Evolutionary conservation across 176 grass and related monocot genomes (phyloP).

Genomic region (Musa acuminata): DNA sequence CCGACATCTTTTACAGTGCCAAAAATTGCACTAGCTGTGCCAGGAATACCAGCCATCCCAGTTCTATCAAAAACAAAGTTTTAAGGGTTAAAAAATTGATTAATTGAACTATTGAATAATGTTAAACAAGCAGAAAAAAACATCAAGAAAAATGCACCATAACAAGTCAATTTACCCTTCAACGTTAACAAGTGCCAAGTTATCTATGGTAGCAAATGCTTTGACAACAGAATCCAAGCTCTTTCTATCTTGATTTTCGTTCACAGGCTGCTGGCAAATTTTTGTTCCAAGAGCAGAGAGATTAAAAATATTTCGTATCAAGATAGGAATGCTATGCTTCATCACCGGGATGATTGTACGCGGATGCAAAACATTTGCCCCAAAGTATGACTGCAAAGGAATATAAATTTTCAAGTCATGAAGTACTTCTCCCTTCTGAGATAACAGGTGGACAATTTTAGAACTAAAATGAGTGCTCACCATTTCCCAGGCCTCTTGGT

Average conservation of each 20-base stretch:
- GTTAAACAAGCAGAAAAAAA: not conserved
- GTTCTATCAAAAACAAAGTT: slow-evolving; percentile 43
- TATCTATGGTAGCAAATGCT: slow-evolving; percentile 96
- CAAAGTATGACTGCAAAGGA: slow-evolving; percentile 72
- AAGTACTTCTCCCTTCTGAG: not conserved
- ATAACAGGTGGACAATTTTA: not conserved
- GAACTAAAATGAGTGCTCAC: slow-evolving; percentile 24
- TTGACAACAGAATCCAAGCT: slow-evolving; percentile 64
- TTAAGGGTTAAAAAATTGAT: not conserved
- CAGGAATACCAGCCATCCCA: slow-evolving; percentile 98
- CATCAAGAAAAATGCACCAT: not conserved
- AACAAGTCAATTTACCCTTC: slow-evolving; percentile 55
- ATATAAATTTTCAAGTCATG: slow-evolving; percentile 28
- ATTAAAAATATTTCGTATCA: slow-evolving; percentile 95
- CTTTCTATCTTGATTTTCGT: slow-evolving; percentile 55
- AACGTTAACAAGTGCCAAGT: slow-evolving; percentile 93
- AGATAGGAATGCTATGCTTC: slow-evolving; percentile 82
- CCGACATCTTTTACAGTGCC: slow-evolving; percentile 79
- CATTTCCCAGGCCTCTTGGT: slow-evolving; percentile 99
- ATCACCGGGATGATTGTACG: slow-evolving; percentile 98
- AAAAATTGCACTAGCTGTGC: slow-evolving; percentile 90
- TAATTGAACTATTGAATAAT: not conserved
- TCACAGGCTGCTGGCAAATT: slow-evolving; percentile 66
- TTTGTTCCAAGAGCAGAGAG: slow-evolving; percentile 66
- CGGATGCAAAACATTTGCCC: slow-evolving; percentile 95